These are phyloP conservation scores for Fusarium chlamydosporum DNA, from an alignment of 2,329 filamentous ascomycete genomes.

Conservation along the genomic window DNA sequence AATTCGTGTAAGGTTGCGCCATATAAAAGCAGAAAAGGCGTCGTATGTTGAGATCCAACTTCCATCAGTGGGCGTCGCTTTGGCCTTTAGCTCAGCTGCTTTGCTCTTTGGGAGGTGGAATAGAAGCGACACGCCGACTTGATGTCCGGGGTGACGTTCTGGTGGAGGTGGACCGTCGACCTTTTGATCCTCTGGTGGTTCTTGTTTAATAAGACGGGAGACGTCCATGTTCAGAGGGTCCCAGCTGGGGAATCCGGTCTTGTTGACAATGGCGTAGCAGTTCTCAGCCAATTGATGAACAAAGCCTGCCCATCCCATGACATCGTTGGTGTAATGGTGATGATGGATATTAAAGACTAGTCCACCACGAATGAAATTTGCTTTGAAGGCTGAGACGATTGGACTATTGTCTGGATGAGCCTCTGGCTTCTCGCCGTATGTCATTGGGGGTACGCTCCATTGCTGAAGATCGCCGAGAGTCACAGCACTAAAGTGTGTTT, in stretches of 20 bases:
- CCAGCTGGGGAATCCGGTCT: constrained; percentile 54
- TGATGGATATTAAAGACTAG: constrained; percentile 59
- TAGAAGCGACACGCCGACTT: constrained; percentile 50
- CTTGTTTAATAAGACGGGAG: constrained; percentile 53
- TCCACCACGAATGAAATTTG: constrained; percentile 59
- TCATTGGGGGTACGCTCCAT: constrained; percentile 57
- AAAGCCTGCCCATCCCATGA: constrained; percentile 59
- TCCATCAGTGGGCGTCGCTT: constrained; percentile 54
- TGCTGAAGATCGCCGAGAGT: constrained; percentile 53
- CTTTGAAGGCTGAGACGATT: constrained; percentile 56
- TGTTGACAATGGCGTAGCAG: constrained; percentile 54
- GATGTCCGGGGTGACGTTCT: constrained; percentile 52
- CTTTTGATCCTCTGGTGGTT: constrained; percentile 48
- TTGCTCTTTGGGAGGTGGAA: constrained; percentile 63
- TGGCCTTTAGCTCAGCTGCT: constrained; percentile 57
- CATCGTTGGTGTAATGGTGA: constrained; percentile 61
- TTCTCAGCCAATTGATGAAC: constrained; percentile 60
- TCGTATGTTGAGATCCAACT: constrained; percentile 63
- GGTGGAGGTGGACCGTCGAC: constrained; percentile 53
- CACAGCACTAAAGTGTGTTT: constrained; percentile 53
- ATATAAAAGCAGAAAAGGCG: constrained; percentile 60
- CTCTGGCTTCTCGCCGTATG: constrained; percentile 58
- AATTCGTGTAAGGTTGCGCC: constrained; percentile 57
- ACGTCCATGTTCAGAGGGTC: constrained; percentile 55
- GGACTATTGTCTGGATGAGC: constrained; percentile 55